A percentile compares a stretch with the other conserved stretches of the same genome.
These are phyloP conservation scores for Prinsepia uniflora DNA, from an alignment of 306 rosid species.

Conservation along the genomic window DNA sequence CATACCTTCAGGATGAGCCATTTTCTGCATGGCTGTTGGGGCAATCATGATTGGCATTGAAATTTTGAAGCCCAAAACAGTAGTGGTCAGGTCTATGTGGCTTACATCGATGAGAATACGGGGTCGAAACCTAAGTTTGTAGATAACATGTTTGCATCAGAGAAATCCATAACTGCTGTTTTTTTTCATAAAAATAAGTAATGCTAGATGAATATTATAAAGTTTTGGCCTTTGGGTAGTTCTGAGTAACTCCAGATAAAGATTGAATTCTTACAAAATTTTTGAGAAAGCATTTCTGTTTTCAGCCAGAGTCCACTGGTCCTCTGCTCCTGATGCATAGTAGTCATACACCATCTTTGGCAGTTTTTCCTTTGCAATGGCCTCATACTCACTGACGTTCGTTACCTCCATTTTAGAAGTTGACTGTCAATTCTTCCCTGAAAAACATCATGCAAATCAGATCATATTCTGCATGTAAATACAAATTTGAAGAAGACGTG, in stretches of 20 bases:
- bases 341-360: slow-evolving; percentile 71
- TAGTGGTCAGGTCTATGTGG: slow-evolving; percentile 69
- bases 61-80: slow-evolving; percentile 71
- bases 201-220: not conserved
- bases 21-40: slow-evolving; percentile 82
- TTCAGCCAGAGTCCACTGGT: slow-evolving; percentile 69
- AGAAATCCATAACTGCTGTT: not conserved
- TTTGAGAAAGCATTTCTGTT: slow-evolving; percentile 66
- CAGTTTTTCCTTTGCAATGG: slow-evolving; percentile 60
- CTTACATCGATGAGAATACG: slow-evolving; percentile 79
- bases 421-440: slow-evolving; percentile 22
- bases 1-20: slow-evolving; percentile 89
- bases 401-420: slow-evolving; percentile 54
- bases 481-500: not conserved
- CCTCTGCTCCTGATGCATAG: slow-evolving; percentile 78
- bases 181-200: not conserved
- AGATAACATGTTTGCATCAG: slow-evolving; percentile 18
- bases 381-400: slow-evolving; percentile 63
- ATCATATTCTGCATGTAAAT: not conserved
- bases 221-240: not conserved
- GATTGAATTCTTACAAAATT: slow-evolving; percentile 47
- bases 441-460: slow-evolving; percentile 3
- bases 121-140: slow-evolving; percentile 60
- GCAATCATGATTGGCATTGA: slow-evolving; percentile 97
- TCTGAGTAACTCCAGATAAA: not conserved